phyloP scores from a whole-genome alignment of 83 land plant species.

The Thuja plicata region DNA sequence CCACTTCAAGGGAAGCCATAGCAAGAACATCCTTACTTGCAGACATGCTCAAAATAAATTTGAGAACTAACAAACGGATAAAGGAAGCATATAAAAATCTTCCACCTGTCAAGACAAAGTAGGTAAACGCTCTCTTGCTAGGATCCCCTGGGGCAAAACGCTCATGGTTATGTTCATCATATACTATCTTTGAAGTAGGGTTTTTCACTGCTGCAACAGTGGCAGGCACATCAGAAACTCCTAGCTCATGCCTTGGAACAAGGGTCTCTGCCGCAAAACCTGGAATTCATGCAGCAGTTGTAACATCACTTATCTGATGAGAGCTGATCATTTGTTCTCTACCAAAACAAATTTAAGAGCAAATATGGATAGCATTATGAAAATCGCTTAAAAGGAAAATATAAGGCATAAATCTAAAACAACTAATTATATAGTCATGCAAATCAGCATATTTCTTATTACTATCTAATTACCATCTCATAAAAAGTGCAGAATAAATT shows the following conservation, averaged over 20 bases:
- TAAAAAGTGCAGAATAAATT: background rate
- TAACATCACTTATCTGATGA: background rate
- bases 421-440: background rate
- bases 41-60: constrained; percentile 88
- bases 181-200: constrained; percentile 66
- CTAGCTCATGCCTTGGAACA: constrained; percentile 18
- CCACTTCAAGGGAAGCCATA: constrained; percentile 85
- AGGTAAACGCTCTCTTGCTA: constrained; percentile 80
- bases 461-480: background rate
- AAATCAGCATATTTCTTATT: background rate
- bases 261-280: constrained; percentile 47
- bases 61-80: constrained; percentile 65
- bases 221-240: constrained; percentile 37
- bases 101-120: constrained; percentile 80
- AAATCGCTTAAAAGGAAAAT: background rate
- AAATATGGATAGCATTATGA: background rate
- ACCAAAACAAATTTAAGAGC: background rate
- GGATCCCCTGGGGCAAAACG: constrained; percentile 84
- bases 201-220: constrained; percentile 64
- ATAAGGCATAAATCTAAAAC: background rate
- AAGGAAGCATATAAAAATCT: constrained; percentile 81
- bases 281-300: constrained; percentile 6
- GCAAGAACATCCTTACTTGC: constrained; percentile 94
- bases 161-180: constrained; percentile 77
- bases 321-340: background rate